A percentile compares a stretch with the other conserved stretches of the same genome.
Conservation (phyloP, 805 yeast genomes). For the Cyberlindnera maclurae region DNA sequence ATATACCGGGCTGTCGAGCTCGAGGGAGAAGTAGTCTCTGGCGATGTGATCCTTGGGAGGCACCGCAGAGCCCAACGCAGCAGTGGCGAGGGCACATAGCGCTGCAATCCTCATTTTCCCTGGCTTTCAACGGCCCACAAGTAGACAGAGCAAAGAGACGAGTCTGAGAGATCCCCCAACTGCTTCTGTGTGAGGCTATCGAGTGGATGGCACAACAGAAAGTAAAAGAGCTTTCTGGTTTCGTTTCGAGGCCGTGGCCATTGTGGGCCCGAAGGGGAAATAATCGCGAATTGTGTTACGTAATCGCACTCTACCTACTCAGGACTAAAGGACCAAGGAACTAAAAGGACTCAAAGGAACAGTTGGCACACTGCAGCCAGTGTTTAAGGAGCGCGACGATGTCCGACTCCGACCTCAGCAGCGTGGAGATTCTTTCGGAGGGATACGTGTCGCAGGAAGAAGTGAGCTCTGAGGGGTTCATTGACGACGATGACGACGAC, state of each 20-base stretch:
- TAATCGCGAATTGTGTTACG: neutral
- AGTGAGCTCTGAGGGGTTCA: conserved; percentile 15
- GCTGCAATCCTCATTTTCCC: neutral
- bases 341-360: too few relatives aligned
- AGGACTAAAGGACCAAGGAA: too few relatives aligned
- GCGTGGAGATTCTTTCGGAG: conserved; percentile 6
- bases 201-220: too few relatives aligned
- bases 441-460: conserved; percentile 6
- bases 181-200: too few relatives aligned
- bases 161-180: too few relatives aligned
- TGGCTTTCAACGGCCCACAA: too few relatives aligned
- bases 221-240: too few relatives aligned
- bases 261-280: neutral
- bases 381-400: conserved; percentile 1
- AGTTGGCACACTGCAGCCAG: too few relatives aligned
- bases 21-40: conserved; percentile 58
- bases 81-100: conserved; percentile 2
- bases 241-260: neutral
- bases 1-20: conserved; percentile 32
- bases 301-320: too few relatives aligned
- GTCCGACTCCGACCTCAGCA: conserved; percentile 17
- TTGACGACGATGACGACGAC: conserved; percentile 11
- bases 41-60: conserved; percentile 42
- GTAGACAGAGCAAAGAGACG: too few relatives aligned
- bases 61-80: conserved; percentile 13